Percentiles rank a stretch among this genome's conserved stretches.
Conservation (phyloP, 768 basidiomycete species). For the Chlorophyllum brunneum region DNA sequence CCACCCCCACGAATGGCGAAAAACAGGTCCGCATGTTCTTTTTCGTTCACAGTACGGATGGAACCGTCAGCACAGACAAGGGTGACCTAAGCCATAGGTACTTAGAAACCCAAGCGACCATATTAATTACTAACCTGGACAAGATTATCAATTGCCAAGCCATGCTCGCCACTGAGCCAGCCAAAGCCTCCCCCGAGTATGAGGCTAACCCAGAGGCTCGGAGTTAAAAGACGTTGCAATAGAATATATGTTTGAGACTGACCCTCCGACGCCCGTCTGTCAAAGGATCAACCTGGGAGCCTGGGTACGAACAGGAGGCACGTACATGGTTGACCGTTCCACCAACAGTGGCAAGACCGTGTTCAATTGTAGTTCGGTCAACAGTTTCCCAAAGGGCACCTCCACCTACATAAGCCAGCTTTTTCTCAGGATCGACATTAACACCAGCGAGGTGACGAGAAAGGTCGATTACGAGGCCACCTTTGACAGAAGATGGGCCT, state of each 20-base stretch:
- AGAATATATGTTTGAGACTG: constrained; percentile 7
- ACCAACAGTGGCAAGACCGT: constrained; percentile 46
- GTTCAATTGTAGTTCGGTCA: constrained; percentile 36
- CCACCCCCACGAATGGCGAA: constrained; percentile 53
- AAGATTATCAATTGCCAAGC: constrained; percentile 47
- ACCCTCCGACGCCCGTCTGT: constrained; percentile 52
- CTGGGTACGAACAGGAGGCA: neutral
- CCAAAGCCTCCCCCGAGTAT: constrained; percentile 55
- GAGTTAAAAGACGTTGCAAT: neutral
- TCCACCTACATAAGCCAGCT: constrained; percentile 39
- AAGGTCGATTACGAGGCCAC: constrained; percentile 48
- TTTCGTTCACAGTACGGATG: constrained; percentile 31
- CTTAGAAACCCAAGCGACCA: neutral
- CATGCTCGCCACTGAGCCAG: constrained; percentile 41
- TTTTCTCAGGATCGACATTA: constrained; percentile 33
- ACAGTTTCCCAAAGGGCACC: constrained; percentile 45
- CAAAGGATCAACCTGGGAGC: neutral
- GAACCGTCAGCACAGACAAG: constrained; percentile 44
- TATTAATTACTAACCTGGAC: constrained; percentile 23
- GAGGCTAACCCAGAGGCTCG: constrained; percentile 39
- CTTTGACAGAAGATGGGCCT: constrained; percentile 41
- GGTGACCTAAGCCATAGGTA: constrained; percentile 28
- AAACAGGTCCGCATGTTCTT: constrained; percentile 42
- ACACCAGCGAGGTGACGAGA: constrained; percentile 37
- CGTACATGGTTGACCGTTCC: constrained; percentile 48